Evolutionary conservation across 495 filamentous ascomycete genomes (phyloP).

Genomic region (Lasiosphaeria miniovina): DNA sequence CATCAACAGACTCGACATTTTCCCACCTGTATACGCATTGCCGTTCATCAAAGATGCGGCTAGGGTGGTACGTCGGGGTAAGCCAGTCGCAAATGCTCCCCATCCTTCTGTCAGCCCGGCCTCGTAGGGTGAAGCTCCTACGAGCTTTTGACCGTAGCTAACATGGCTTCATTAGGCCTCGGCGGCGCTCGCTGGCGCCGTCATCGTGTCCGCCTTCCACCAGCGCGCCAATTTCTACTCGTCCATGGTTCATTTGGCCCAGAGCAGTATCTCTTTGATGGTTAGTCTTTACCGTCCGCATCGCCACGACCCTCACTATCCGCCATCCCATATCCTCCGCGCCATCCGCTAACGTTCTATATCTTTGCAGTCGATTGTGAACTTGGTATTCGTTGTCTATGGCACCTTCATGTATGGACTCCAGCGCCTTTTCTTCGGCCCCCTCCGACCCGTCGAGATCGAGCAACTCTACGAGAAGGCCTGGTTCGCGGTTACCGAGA

Average conservation of each 20-base stretch:
- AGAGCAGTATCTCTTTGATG: conserved; percentile 93
- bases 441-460: conserved; percentile 86
- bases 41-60: conserved; percentile 45
- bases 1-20: not conserved
- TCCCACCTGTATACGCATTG: conserved; percentile 19
- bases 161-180: conserved; percentile 23
- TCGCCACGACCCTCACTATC: not conserved
- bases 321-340: not conserved
- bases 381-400: conserved; percentile 75
- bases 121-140: not conserved
- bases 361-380: conserved; percentile 71
- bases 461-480: conserved; percentile 96
- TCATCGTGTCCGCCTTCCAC: conserved; percentile 80
- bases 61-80: conserved; percentile 58
- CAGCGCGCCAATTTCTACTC: conserved; percentile 97
- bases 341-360: conserved; percentile 6
- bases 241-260: conserved; percentile 90
- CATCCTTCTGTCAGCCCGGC: not conserved
- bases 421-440: conserved; percentile 87
- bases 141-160: conserved; percentile 5
- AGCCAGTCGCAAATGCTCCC: conserved; percentile 26
- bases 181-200: conserved; percentile 25
- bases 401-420: conserved; percentile 77
- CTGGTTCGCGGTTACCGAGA: conserved; percentile 97
- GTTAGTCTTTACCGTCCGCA: conserved; percentile 42